Base-by-base conservation (phyloP, 2,329 filamentous ascomycete genomes). In the Neocatenulostroma microsporum region DNA sequence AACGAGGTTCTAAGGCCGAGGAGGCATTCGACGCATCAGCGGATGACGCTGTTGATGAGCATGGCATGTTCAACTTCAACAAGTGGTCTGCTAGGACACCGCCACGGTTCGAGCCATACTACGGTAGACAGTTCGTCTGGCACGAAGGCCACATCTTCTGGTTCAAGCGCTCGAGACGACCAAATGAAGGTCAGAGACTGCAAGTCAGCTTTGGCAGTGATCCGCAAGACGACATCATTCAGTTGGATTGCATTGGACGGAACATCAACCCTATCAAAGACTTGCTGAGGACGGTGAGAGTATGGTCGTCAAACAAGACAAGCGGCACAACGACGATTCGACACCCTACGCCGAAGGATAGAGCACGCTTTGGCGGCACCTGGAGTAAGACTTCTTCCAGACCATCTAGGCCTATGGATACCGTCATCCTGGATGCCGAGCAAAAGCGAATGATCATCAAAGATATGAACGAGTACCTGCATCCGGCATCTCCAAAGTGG, bases 381-480 rank as follows among this genome's bases (percentile, higher is more conserved):
- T 70, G 67, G 67, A 54, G 55, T 33, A 58, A 61, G 25, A 60
- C 63, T 9, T 54, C 59, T 0, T 54, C 74, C 19, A 67, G 83
- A 2, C 82, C 82, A 0, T 76, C 80, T 5, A 66, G 83, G 12
- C 79, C 80, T 1, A 82, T 89, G 67, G 69, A 72, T 33, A 89
- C 84, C 0, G 83, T 93, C 1, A 78, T 87, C 2, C 68, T 91
- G 4, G 81, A 85, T 44, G 64, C 70, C 7, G 58, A 68, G 30
- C 73, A 84, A 51, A 89, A 88, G 59, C 63, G 70, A 2, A 67
- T 70, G 21, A 68, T 89, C 3, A 61, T 88, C 8, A 64, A 66
- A 17, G 84, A 91, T 49, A 80, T 89, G 51, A 83, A 84, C 47
- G 82, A 87, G 49, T 89, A 85, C 45, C 67, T 91, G 0, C 76